Conservation (phyloP, 106 monocot species). For the Triglochin maritima region DNA sequence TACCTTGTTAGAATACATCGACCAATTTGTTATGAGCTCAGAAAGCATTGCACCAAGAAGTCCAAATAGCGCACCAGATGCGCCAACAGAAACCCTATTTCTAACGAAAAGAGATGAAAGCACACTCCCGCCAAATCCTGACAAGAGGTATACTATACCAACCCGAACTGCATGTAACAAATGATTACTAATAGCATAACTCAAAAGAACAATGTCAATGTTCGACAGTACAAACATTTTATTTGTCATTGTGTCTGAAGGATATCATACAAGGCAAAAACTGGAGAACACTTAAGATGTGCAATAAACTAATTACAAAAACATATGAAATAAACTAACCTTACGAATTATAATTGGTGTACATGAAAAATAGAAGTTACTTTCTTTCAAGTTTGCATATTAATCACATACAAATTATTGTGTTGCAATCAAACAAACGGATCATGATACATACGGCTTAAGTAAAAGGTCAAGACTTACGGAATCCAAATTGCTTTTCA, state of each 20-base stretch:
- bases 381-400: background rate
- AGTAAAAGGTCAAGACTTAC: constrained; percentile 3
- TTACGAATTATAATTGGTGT: background rate
- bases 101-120: constrained; percentile 17
- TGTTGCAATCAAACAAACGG: background rate
- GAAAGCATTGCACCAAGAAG: constrained; percentile 27
- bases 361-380: no score
- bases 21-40: constrained; percentile 27
- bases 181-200: background rate
- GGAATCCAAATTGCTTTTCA: constrained; percentile 32
- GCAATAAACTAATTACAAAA: background rate
- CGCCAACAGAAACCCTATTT: constrained; percentile 16
- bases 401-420: background rate
- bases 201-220: background rate
- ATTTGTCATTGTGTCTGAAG: background rate
- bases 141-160: constrained; percentile 13
- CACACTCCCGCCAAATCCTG: constrained; percentile 21
- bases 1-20: constrained; percentile 16
- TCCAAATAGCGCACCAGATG: constrained; percentile 27
- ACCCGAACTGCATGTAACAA: constrained; percentile 9
- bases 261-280: background rate
- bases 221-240: background rate
- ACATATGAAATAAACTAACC: background rate
- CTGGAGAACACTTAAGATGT: background rate
- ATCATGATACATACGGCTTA: background rate